These are phyloP conservation scores for Cupressus sempervirens DNA, from an alignment of 75 land plant genomes.

Conservation along the genomic window DNA sequence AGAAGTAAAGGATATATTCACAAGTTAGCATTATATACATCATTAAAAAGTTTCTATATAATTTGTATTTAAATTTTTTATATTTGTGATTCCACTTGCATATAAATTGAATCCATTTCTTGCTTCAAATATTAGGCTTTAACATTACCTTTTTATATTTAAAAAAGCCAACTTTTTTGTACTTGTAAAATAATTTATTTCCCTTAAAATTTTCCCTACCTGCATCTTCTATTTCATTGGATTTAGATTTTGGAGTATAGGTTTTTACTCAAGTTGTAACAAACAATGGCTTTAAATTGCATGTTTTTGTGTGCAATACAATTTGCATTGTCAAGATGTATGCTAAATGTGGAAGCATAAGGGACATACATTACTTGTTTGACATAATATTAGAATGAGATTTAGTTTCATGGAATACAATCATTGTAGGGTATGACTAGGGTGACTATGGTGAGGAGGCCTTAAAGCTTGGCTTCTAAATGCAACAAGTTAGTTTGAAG, in stretches of 20 bases:
- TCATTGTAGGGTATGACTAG: neutral
- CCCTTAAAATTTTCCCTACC: neutral
- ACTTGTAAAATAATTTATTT: too few species aligned
- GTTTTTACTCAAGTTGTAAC: conserved; percentile 3
- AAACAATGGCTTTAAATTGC: neutral
- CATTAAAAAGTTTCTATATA: too few species aligned
- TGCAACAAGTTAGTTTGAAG: conserved; percentile 40
- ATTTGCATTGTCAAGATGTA: conserved; percentile 59
- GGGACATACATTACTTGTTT: conserved; percentile 50
- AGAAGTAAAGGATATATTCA: too few species aligned
- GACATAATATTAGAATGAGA: conserved; percentile 30
- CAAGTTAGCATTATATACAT: too few species aligned
- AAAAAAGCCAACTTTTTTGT: too few species aligned
- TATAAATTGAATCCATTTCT: too few species aligned
- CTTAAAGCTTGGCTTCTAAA: conserved; percentile 34
- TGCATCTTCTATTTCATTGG: neutral
- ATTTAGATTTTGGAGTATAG: conserved; percentile 2
- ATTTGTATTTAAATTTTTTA: too few species aligned
- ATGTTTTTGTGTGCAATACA: conserved; percentile 54
- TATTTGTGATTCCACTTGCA: too few species aligned
- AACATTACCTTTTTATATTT: too few species aligned
- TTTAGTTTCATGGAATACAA: too few species aligned
- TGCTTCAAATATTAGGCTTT: too few species aligned
- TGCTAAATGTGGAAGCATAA: conserved; percentile 52
- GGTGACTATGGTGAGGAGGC: neutral